Base-by-base conservation (phyloP, 1,284 basidiomycete species). In the Meira miltonrushii region DNA sequence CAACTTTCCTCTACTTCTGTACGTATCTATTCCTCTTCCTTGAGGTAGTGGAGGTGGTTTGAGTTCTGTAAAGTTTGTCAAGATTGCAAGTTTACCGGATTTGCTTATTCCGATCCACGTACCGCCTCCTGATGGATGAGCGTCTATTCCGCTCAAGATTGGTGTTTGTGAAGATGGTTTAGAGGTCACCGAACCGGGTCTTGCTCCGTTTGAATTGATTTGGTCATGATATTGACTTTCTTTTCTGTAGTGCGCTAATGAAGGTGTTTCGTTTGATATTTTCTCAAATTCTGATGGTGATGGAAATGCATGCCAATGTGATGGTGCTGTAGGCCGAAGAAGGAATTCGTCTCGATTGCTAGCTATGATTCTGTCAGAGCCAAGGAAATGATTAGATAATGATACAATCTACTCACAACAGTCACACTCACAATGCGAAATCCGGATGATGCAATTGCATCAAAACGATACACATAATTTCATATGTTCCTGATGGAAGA, bases 311-410 rank as follows among this genome's bases (percentile, higher is more conserved):
- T 74, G 72, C 70, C 68, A 74, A 7, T 25, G 44, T 12, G 72
- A 68, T 1, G 63, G 11, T 0, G 61, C 38, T 0, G 72, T 70
- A 0, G 68, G 64, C 0, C 72, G 61, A 1, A 60, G 57, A 0
- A 74, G 62, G 38, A 63, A 71, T 52, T 74, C 72, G 59, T 74
- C 72, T 10, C 72, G 57, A 46, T 74, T 74, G 15, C 61, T 65
- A 3, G 68, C 68, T 25, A 69, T 54, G 19, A 72, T 63, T 12
- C 28, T 25, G 55, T 4, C 9, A 19, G 48, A 23, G 15, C 38
- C 37, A 33, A 6, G 5, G 6, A 6, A 53, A 33, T 17, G 7
- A 39, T 13, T n/a, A 41, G 12, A 40, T 5, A 15, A 53, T 53
- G 25, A 33, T 33, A 4, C 28, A 4, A 4, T 33, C 4, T 33